phyloP scores from a whole-genome alignment of 192 early-diverging fungal genomes.

The Coemansia sp. region DNA sequence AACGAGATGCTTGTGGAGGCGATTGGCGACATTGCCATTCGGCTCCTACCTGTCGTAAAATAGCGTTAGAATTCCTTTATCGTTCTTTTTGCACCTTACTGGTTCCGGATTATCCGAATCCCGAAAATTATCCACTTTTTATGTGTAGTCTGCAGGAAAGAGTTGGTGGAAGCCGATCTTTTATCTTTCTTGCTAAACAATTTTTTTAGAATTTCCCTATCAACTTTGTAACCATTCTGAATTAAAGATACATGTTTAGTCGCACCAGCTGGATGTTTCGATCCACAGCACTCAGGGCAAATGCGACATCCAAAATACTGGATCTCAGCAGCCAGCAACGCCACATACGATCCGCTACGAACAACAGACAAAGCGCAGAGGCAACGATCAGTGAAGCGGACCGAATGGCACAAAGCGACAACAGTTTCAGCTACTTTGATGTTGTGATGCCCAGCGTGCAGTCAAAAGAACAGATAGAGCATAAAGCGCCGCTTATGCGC shows the following conservation, averaged over 20 bases:
- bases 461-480: background rate
- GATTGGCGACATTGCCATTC: constrained; percentile 19
- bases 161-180: no score
- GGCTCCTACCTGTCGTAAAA: background rate
- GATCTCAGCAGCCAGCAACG: background rate
- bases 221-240: no score
- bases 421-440: constrained; percentile 2
- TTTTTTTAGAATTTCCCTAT: no score
- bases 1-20: constrained; percentile 41
- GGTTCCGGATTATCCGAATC: background rate
- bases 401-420: background rate
- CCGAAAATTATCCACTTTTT: no score
- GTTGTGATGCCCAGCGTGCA: constrained; percentile 3
- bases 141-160: no score
- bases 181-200: no score
- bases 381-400: background rate
- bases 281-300: background rate
- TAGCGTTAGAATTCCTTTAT: no score
- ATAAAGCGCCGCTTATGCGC: background rate
- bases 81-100: background rate
- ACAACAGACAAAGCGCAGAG: background rate
- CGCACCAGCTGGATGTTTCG: background rate
- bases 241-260: constrained; percentile 1
- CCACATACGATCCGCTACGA: background rate
- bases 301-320: background rate